These are phyloP conservation scores for Thelonectria rubi DNA, from an alignment of 2,329 filamentous ascomycete genomes.

Conservation along the genomic window DNA sequence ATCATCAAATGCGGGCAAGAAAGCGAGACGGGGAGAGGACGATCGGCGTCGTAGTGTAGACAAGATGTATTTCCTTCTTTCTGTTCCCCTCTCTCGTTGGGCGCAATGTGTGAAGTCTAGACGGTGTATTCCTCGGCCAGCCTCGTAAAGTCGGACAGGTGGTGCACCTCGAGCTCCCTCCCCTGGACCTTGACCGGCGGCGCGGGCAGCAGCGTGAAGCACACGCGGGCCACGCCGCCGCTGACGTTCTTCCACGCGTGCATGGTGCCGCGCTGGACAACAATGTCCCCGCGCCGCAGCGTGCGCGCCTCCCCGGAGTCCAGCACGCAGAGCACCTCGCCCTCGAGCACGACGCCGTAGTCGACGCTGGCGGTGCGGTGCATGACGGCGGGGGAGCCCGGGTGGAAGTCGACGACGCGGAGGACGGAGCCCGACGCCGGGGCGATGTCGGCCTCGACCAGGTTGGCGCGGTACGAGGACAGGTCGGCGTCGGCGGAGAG, in stretches of 20 bases:
- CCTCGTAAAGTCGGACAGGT: constrained; percentile 33
- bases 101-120: not conserved
- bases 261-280: constrained; percentile 39
- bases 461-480: constrained; percentile 31
- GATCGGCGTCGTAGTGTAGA: too few relatives aligned
- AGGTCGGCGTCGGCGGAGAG: constrained; percentile 30
- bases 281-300: constrained; percentile 33
- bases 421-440: constrained; percentile 32
- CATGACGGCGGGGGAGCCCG: constrained; percentile 32
- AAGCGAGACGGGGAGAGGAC: too few relatives aligned
- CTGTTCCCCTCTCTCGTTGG: not conserved
- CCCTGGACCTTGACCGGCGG: constrained; percentile 31
- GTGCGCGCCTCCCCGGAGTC: constrained; percentile 32
- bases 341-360: constrained; percentile 36
- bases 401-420: constrained; percentile 37
- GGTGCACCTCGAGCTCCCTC: constrained; percentile 36
- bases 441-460: constrained; percentile 29
- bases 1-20: too few relatives aligned
- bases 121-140: constrained; percentile 31
- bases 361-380: constrained; percentile 39
- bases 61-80: not conserved
- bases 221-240: constrained; percentile 32
- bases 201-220: constrained; percentile 35
- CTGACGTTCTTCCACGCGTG: constrained; percentile 38
- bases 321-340: constrained; percentile 35